Evolutionary conservation across 2,329 filamentous ascomycete genomes (phyloP), one percentile per base, ranked within the genome.

Genomic region (Cytospora piceae): DNA sequence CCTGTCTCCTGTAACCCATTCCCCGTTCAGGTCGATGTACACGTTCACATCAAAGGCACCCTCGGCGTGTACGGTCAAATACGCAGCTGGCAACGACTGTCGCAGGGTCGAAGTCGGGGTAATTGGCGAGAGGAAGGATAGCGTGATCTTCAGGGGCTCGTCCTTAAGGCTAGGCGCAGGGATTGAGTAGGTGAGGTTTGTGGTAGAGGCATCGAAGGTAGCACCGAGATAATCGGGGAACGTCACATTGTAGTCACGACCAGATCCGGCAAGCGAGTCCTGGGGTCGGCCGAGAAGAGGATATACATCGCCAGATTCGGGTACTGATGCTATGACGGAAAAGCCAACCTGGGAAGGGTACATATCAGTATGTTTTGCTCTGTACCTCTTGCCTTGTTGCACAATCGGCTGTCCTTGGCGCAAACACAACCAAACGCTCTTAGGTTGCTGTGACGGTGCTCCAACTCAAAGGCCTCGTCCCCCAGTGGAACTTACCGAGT

Each of bases 1-100:
- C 58, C 87, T 81, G 69, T 93, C 85, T 22, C 92, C 92, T 72
- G 90, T 95, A 67, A 93, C 90, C 92, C 92, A 96, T 73, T 93
- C 88, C 9, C 89, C 89, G 71, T 91, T 90, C 62, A 91, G 70
- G 72, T 92, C 89, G 66, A 89, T 77, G 71, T 91, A 91, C 58
- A 89, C 73, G 72, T 87, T 84, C 15, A 91, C 78, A 68, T 89
- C 81, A 59, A 89, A 85, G 68, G 81, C 81, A 6, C 91, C 92
- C 67, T 88, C 83, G 15, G 91, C 90, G 72, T 88, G 78, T 51
- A 94, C 82, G 7, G 86, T 90, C 68, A 96, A 73, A 74, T 96
- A 96, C 31, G 89, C 88, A 14, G 92, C 92, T n/a, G 93, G 93
- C 37, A 95, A 85, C 20, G 90, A 88, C 79, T 94, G 91, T 69